A percentile compares a stretch with the other conserved stretches of the same genome.
phyloP scores from a whole-genome alignment of 1,284 basidiomycete genomes.

The Rhodotorula mucilaginosa region DNA sequence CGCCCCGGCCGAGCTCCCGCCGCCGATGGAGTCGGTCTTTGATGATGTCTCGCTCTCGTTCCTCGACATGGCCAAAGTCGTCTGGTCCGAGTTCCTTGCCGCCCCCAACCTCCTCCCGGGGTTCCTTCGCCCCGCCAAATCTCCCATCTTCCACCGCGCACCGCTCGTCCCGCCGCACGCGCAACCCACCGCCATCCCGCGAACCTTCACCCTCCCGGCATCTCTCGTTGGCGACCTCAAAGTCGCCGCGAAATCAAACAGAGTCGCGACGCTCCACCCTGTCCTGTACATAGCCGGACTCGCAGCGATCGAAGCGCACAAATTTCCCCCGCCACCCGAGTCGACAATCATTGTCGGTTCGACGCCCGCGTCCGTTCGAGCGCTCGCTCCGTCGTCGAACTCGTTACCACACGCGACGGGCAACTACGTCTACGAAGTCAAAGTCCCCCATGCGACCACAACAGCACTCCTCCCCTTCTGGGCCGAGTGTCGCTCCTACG shows the following conservation, averaged over 20 bases:
- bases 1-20: neutral
- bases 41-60: neutral
- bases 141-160: constrained; percentile 1
- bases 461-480: constrained; percentile 11
- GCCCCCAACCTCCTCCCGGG: constrained; percentile 4
- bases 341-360: neutral
- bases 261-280: constrained; percentile 21
- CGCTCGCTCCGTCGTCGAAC: no score
- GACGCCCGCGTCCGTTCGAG: constrained; percentile 19
- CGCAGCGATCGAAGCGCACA: neutral
- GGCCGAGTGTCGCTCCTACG: neutral
- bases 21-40: constrained; percentile 8
- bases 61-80: neutral
- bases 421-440: constrained; percentile 22
- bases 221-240: constrained; percentile 5
- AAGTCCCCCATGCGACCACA: neutral
- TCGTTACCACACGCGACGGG: neutral
- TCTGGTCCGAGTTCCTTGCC: constrained; percentile 5
- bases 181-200: neutral
- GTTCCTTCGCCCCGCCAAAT: neutral
- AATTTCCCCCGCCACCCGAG: neutral
- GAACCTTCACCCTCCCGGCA: neutral
- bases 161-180: neutral
- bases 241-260: neutral
- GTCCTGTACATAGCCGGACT: constrained; percentile 5